A percentile compares a stretch with the other conserved stretches of the same genome.
Conservation (phyloP, 257 asterid species). For the Osmanthus fragrans region DNA sequence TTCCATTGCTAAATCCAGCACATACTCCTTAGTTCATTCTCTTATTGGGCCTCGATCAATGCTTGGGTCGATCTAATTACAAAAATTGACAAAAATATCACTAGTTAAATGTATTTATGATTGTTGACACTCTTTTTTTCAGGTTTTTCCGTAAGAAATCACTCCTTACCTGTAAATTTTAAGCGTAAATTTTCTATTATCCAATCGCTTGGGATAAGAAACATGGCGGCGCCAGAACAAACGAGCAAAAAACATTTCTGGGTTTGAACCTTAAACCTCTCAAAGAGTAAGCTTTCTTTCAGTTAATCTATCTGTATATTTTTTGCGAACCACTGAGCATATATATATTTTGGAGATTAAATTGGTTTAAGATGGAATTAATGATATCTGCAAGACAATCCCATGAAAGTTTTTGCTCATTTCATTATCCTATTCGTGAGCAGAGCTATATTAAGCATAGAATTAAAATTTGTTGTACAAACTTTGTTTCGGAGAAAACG, state of each 20-base stretch:
- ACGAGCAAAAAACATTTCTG: neutral
- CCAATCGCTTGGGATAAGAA: neutral
- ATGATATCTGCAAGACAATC: slow-evolving; percentile 50
- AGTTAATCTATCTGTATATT: neutral
- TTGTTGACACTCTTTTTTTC: neutral
- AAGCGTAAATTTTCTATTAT: neutral
- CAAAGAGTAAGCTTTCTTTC: neutral
- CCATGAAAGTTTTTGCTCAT: slow-evolving; percentile 48
- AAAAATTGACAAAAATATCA: neutral
- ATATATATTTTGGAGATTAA: neutral
- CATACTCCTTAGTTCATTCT: too few species aligned
- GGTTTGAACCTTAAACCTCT: neutral
- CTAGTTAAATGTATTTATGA: neutral
- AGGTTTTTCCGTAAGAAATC: neutral
- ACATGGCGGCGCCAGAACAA: neutral
- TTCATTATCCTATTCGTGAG: slow-evolving; percentile 25
- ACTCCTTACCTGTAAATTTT: neutral
- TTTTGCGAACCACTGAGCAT: neutral
- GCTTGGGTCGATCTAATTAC: neutral
- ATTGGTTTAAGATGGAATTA: slow-evolving; percentile 46
- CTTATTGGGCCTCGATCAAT: neutral
- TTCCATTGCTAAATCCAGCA: too few species aligned
- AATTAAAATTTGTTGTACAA: slow-evolving; percentile 21
- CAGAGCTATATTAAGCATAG: slow-evolving; percentile 21
- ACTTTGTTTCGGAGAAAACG: slow-evolving; percentile 29